These are phyloP conservation scores for Begonia fuchsioides DNA, from an alignment of 306 rosid genomes.

Conservation along the genomic window DNA sequence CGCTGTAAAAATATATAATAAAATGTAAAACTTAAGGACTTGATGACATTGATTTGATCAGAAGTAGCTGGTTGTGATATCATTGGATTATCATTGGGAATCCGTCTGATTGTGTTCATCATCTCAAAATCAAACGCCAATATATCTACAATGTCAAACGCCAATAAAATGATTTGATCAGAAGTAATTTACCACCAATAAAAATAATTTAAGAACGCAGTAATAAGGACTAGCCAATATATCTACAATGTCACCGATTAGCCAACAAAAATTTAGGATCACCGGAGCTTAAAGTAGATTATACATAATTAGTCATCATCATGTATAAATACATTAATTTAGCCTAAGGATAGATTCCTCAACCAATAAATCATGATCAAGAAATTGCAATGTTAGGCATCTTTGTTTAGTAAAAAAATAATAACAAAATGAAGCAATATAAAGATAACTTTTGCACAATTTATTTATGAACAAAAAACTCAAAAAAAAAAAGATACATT, in stretches of 20 bases:
- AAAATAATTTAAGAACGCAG: background rate
- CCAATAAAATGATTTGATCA: too few species aligned
- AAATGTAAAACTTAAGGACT: background rate
- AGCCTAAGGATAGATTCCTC: constrained; percentile 11
- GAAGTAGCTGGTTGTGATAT: constrained; percentile 14
- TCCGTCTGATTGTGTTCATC: constrained; percentile 16
- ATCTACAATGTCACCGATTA: constrained; percentile 4
- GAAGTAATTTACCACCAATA: background rate
- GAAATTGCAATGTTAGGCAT: constrained; percentile 12
- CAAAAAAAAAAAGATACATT: too few species aligned
- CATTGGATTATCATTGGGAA: constrained; percentile 12
- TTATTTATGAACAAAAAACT: too few species aligned
- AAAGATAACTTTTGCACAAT: too few species aligned
- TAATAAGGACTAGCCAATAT: background rate
- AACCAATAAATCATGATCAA: background rate
- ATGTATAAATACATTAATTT: constrained; percentile 1
- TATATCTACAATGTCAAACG: too few species aligned
- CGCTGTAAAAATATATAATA: background rate
- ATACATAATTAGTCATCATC: background rate
- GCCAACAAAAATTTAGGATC: background rate
- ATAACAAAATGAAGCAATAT: too few species aligned
- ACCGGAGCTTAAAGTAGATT: constrained; percentile 8
- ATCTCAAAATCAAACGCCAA: background rate
- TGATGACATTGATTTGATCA: constrained; percentile 1
- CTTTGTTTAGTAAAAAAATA: background rate